These are phyloP conservation scores for Cardamine occulta DNA, from an alignment of 345 rosid species.

Conservation along the genomic window DNA sequence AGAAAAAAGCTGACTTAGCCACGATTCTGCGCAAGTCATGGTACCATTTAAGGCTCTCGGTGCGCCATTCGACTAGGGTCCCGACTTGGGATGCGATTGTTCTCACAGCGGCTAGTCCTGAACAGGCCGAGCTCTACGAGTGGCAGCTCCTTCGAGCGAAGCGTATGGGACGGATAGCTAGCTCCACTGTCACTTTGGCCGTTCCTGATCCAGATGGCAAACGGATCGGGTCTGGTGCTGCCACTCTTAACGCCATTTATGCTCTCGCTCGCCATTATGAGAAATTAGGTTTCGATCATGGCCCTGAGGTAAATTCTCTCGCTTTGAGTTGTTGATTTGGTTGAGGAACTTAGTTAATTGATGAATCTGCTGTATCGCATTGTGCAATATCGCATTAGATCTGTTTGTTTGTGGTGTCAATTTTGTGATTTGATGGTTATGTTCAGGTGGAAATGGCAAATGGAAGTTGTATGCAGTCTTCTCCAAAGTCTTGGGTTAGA, in stretches of 20 bases:
- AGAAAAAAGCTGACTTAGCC: constrained; percentile 64
- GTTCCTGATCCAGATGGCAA: constrained; percentile 91
- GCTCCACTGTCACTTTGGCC: constrained; percentile 79
- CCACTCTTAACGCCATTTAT: constrained; percentile 84
- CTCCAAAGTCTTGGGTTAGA: constrained; percentile 46
- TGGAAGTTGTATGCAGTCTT: constrained; percentile 43
- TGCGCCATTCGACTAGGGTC: constrained; percentile 84
- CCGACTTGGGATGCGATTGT: constrained; percentile 96
- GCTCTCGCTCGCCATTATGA: constrained; percentile 69
- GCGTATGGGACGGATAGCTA: constrained; percentile 79
- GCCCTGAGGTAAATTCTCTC: constrained; percentile 44
- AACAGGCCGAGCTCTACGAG: constrained; percentile 85
- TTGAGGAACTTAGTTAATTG: constrained; percentile 1
- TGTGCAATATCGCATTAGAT: constrained; percentile 17
- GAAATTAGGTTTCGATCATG: constrained; percentile 41
- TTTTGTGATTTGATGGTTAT: constrained; percentile 28
- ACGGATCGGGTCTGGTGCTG: constrained; percentile 97
- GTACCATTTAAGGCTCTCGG: constrained; percentile 90
- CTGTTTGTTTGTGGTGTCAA: constrained; percentile 15
- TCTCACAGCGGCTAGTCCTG: constrained; percentile 98
- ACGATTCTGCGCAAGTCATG: constrained; percentile 78
- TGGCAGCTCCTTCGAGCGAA: constrained; percentile 93
- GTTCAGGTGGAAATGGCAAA: constrained; percentile 55
- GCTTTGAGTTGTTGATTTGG: not conserved
- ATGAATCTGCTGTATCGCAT: constrained; percentile 18